Evolutionary conservation across 2,329 filamentous ascomycete genomes (phyloP).

Genomic region (Botrytis sinoallii): DNA sequence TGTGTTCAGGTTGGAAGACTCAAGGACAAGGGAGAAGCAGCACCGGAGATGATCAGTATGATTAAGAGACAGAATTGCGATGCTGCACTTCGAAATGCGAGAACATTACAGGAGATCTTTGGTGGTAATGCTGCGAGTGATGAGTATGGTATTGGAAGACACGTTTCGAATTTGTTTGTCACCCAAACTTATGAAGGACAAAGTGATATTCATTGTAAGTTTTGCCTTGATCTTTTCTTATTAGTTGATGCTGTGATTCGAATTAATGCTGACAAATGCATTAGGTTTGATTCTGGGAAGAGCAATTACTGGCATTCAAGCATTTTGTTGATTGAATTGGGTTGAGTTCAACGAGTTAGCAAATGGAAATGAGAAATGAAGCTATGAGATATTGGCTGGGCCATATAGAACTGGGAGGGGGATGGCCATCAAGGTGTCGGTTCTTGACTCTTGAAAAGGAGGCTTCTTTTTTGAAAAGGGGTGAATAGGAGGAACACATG

Average conservation of each 20-base stretch:
- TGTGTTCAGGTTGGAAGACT: slow-evolving; percentile 86
- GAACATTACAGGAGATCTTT: slow-evolving; percentile 88
- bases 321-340: slow-evolving; percentile 54
- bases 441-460: neutral
- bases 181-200: slow-evolving; percentile 98
- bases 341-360: neutral
- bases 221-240: neutral
- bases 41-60: slow-evolving; percentile 95
- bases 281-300: slow-evolving; percentile 65
- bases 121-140: slow-evolving; percentile 98
- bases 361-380: neutral
- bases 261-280: slow-evolving; percentile 33
- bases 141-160: slow-evolving; percentile 91
- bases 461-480: neutral
- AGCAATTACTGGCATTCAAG: slow-evolving; percentile 72
- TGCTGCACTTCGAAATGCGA: slow-evolving; percentile 73
- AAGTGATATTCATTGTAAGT: slow-evolving; percentile 77
- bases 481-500: neutral
- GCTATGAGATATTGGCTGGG: neutral
- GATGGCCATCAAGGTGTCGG: neutral
- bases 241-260: neutral
- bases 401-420: neutral
- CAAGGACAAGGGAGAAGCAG: slow-evolving; percentile 84
- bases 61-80: slow-evolving; percentile 98
- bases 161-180: slow-evolving; percentile 94